Percentiles rank a stretch among this genome's conserved stretches.
Conservation (phyloP, 306 rosid genomes). For the Carpinus fangiana region DNA sequence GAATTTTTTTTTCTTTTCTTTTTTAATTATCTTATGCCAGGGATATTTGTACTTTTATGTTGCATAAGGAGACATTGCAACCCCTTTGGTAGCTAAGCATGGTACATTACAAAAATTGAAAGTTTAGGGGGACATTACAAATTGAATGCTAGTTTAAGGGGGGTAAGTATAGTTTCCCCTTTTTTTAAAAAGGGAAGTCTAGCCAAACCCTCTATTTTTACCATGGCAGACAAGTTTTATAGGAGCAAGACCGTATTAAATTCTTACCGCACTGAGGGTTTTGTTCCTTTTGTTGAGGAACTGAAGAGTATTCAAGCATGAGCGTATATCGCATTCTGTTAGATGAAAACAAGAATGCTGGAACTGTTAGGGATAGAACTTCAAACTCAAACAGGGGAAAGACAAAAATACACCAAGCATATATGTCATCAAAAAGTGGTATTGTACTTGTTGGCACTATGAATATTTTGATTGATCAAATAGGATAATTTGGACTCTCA, state of each 20-base stretch:
- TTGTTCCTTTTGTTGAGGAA: conserved; percentile 86
- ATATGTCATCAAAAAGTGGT: neutral
- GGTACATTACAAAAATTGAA: too few species aligned
- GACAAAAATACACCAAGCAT: conserved; percentile 2
- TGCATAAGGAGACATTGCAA: too few species aligned
- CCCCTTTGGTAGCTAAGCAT: too few species aligned
- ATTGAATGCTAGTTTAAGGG: too few species aligned
- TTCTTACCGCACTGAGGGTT: conserved; percentile 72
- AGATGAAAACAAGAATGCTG: conserved; percentile 15
- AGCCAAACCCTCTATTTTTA: neutral
- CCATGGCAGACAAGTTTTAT: neutral
- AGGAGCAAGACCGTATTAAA: conserved; percentile 16
- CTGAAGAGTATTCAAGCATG: conserved; percentile 95
- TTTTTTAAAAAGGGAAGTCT: neutral
- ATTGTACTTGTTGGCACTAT: neutral
- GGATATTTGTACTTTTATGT: too few species aligned
- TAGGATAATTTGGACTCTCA: neutral
- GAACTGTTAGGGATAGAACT: conserved; percentile 12
- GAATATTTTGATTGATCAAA: conserved; percentile 1
- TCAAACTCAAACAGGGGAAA: neutral
- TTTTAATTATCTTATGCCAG: too few species aligned
- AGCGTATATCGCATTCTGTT: conserved; percentile 94
- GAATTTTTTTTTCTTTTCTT: too few species aligned
- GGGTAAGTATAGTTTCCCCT: neutral
- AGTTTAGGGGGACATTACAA: too few species aligned